Conservation (phyloP, 208 protist species). For the Trypanosoma theileri region DNA sequence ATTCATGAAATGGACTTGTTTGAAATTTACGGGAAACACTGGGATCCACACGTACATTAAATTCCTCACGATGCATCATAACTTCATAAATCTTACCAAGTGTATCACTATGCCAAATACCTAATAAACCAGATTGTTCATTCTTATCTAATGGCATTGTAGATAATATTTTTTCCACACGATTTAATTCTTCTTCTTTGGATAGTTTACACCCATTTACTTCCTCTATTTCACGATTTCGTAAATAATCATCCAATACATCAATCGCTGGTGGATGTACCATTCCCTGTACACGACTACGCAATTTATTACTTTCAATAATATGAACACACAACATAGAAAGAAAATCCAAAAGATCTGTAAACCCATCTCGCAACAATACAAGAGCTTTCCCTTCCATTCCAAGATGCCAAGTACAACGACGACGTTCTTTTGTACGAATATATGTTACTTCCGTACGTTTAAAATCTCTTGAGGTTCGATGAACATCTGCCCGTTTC, state of each 20-base stretch:
- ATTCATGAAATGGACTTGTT: constrained; percentile 82
- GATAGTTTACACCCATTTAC: constrained; percentile 26
- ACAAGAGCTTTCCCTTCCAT: constrained; percentile 88
- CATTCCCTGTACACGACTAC: constrained; percentile 78
- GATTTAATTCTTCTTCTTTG: constrained; percentile 43
- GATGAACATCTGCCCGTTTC: constrained; percentile 61
- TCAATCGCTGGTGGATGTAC: constrained; percentile 82
- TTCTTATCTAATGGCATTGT: constrained; percentile 61
- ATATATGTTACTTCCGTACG: constrained; percentile 69
- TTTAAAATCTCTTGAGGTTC: constrained; percentile 25
- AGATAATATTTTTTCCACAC: constrained; percentile 51
- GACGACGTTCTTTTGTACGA: constrained; percentile 78
- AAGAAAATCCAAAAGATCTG: constrained; percentile 87
- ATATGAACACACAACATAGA: constrained; percentile 90
- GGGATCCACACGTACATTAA: constrained; percentile 85
- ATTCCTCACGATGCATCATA: constrained; percentile 92
- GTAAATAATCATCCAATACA: constrained; percentile 75
- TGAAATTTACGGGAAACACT: constrained; percentile 79
- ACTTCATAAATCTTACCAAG: constrained; percentile 83
- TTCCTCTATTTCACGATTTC: constrained; percentile 49
- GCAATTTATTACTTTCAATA: constrained; percentile 89
- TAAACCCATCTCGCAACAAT: constrained; percentile 83
- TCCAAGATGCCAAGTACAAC: constrained; percentile 83
- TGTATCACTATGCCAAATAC: constrained; percentile 62
- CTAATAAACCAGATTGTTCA: constrained; percentile 68